phyloP scores from a whole-genome alignment of 2,329 filamentous ascomycete genomes.

The Aspergillus transmontanensis region DNA sequence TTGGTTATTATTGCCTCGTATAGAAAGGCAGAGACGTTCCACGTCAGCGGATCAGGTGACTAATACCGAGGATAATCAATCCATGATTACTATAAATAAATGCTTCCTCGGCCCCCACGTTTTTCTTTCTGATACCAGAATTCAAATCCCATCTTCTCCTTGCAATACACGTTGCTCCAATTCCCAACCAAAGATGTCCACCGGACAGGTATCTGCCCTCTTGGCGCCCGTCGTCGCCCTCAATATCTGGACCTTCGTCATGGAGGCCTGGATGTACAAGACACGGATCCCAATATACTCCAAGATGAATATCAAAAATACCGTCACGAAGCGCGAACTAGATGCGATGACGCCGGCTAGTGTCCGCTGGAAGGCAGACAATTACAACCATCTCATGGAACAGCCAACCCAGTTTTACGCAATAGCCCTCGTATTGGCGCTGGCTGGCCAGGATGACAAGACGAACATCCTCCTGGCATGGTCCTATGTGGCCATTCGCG shows the following conservation, averaged over 20 bases:
- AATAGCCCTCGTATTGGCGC: slow-evolving; percentile 35
- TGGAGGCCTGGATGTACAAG: slow-evolving; percentile 48
- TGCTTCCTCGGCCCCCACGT: not conserved
- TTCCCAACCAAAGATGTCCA: not conserved
- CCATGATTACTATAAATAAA: not conserved
- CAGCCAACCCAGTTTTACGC: slow-evolving; percentile 52
- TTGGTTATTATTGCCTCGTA: too few species aligned
- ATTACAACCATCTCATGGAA: slow-evolving; percentile 49
- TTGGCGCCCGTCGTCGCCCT: slow-evolving; percentile 37
- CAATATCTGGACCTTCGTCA: slow-evolving; percentile 44
- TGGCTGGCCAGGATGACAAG: slow-evolving; percentile 17
- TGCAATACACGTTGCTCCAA: not conserved
- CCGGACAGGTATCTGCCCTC: slow-evolving; percentile 20
- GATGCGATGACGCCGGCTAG: slow-evolving; percentile 27
- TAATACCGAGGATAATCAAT: not conserved
- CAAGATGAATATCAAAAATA: slow-evolving; percentile 20
- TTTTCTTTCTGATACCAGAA: not conserved
- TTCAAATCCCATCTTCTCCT: not conserved
- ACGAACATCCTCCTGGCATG: slow-evolving; percentile 42
- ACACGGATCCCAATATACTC: slow-evolving; percentile 39
- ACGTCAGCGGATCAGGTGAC: not conserved
- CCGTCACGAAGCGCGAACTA: slow-evolving; percentile 28
- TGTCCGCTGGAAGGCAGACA: slow-evolving; percentile 44
- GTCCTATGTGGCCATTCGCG: slow-evolving; percentile 44
- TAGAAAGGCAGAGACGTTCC: not conserved